Base-by-base conservation (phyloP, 1,139 yeast species). In the Taphrina populina region DNA sequence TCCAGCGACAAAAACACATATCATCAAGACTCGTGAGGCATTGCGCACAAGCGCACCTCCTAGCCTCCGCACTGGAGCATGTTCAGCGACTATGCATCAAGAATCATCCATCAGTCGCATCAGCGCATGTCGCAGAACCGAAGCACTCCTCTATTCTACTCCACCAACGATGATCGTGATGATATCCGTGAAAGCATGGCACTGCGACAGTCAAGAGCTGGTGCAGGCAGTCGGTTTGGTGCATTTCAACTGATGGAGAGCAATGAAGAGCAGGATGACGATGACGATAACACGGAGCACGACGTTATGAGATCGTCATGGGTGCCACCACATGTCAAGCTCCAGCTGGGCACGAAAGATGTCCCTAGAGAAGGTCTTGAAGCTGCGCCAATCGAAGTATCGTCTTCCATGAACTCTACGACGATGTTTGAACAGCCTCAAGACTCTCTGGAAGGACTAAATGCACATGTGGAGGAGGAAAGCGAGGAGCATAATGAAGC, bases 151-250 rank as follows among this genome's bases (percentile, higher is more conserved):
- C 46, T 49, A 11, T 49, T 49, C 27, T 32, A 49, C 46, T 49
- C 54, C 19, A 30, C 54, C 7, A 13, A 32, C 4, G 54, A 49
- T 19, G 46, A 40, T 10, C 8, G 46, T 30, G 54, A 49, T 15
- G 54, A 49, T 23, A 49, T 49, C 13, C 45, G 54, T 13, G 54
- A 49, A 15, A 37, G 46, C 19, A 39, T 49, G 46, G 54, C 54
- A 40, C 40, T 49, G 20, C 21, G 54, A 17, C 46, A 40, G 11
- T 49, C 54, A 13, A 37, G 54, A 20, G 54, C 46, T 5, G 47
- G 47, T 5, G 5, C 32, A 15, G 36, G 26, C 4, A 30, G 47
- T 21, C 32, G 54, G 19, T 49, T 49, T 21, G 54, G 54, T n/a
- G 27, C 34, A 2, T 49, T 30, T 7, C 29, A 13, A 15, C 39